These are phyloP conservation scores for Mortierella sp. DNA, from an alignment of 371 early-diverging fungal species.

Conservation along the genomic window DNA sequence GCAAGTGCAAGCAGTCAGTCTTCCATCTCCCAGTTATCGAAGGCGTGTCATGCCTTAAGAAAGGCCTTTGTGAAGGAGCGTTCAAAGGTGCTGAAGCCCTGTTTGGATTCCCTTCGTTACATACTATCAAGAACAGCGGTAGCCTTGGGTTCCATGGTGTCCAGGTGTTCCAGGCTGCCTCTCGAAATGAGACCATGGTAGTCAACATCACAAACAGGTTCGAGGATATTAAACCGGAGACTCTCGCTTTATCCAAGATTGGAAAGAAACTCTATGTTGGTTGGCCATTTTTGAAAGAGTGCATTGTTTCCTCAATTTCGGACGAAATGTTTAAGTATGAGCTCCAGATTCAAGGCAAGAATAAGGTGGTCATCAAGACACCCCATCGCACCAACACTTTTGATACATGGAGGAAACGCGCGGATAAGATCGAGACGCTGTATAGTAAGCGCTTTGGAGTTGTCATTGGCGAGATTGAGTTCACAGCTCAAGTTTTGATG, in stretches of 20 bases:
- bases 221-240: conserved; percentile 63
- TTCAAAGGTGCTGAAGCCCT: conserved; percentile 73
- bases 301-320: conserved; percentile 79
- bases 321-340: conserved; percentile 78
- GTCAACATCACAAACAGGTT: conserved; percentile 70
- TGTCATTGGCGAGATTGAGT: conserved; percentile 76
- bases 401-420: conserved; percentile 71
- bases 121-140: conserved; percentile 80
- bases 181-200: conserved; percentile 87
- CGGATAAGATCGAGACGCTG: conserved; percentile 68
- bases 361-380: conserved; percentile 60
- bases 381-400: conserved; percentile 59
- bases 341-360: conserved; percentile 59
- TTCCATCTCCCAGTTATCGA: conserved; percentile 72
- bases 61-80: conserved; percentile 78
- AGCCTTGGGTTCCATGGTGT: conserved; percentile 82
- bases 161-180: conserved; percentile 87
- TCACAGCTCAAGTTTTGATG: conserved; percentile 76
- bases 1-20: conserved; percentile 61
- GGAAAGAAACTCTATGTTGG: conserved; percentile 75
- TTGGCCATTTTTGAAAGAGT: conserved; percentile 92
- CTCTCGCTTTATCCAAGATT: conserved; percentile 64
- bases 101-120: conserved; percentile 94
- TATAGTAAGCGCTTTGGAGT: conserved; percentile 74
- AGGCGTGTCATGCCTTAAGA: conserved; percentile 62